Evolutionary conservation across 129 eudicot genomes (phyloP).

Genomic region (Tagetes patula): DNA sequence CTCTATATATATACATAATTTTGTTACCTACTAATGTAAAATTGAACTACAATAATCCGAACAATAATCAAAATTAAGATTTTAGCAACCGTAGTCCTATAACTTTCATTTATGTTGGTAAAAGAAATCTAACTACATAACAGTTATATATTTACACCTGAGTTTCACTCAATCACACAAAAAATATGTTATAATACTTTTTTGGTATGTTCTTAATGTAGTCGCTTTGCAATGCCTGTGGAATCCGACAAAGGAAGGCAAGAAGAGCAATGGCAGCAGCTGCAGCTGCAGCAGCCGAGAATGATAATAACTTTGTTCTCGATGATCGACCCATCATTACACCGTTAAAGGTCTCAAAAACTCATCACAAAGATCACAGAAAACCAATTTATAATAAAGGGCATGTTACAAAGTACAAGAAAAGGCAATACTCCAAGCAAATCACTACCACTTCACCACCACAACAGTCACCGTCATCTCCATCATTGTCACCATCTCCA

Average conservation of each 20-base stretch:
- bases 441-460: conserved; percentile 17
- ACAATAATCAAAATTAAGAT: too few species aligned
- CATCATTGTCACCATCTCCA: conserved; percentile 1
- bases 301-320: neutral
- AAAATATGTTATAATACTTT: neutral
- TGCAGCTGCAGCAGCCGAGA: conserved; percentile 39
- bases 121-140: too few species aligned
- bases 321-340: conserved; percentile 15
- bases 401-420: conserved; percentile 27
- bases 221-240: conserved; percentile 68
- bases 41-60: too few species aligned
- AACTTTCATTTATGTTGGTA: too few species aligned
- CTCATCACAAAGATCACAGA: conserved; percentile 28
- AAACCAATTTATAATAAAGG: conserved; percentile 28
- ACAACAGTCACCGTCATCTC: neutral
- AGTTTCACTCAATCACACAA: neutral
- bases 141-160: too few species aligned
- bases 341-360: conserved; percentile 17
- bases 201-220: conserved; percentile 8
- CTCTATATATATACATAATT: too few species aligned
- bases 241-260: conserved; percentile 65
- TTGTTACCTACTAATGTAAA: too few species aligned
- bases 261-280: conserved; percentile 51
- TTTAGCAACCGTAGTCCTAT: too few species aligned
- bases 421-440: conserved; percentile 29